These are phyloP conservation scores for Cryptococcus floricola DNA, from an alignment of 1,284 basidiomycete genomes.

Conservation along the genomic window DNA sequence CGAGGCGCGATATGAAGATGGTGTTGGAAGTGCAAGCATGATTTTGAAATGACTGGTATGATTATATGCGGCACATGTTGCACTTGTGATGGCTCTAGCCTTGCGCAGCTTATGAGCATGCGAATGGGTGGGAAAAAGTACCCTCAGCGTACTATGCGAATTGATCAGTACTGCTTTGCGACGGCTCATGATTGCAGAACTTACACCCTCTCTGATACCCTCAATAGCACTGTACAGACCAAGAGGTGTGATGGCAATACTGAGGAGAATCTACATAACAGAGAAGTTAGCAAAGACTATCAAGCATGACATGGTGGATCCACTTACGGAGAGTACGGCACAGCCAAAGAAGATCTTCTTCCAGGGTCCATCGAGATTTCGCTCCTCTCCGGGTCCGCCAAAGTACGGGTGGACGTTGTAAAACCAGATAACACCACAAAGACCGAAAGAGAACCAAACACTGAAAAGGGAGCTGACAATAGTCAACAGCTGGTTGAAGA, in stretches of 20 bases:
- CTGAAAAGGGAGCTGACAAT: slow-evolving; percentile 42
- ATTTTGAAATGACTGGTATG: no score
- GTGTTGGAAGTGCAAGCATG: no score
- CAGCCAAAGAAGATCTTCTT: slow-evolving; percentile 21
- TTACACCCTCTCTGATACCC: slow-evolving; percentile 34
- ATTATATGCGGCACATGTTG: no score
- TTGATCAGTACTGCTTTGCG: not conserved
- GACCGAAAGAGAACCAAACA: slow-evolving; percentile 41
- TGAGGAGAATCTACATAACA: slow-evolving; percentile 24
- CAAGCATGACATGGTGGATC: not conserved
- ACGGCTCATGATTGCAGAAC: not conserved
- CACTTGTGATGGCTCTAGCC: no score
- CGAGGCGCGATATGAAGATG: no score
- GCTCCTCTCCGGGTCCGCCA: slow-evolving; percentile 16
- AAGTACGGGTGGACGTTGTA: slow-evolving; percentile 29
- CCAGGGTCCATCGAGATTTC: slow-evolving; percentile 15
- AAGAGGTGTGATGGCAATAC: slow-evolving; percentile 36
- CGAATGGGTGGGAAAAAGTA: not conserved
- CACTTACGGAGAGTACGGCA: slow-evolving; percentile 18
- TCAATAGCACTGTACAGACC: slow-evolving; percentile 41
- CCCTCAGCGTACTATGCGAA: not conserved
- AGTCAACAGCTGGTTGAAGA: slow-evolving; percentile 46
- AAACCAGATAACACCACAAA: slow-evolving; percentile 40
- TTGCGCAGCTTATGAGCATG: no score
- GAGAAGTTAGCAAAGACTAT: not conserved